Percentiles rank a stretch among this genome's conserved stretches.
Conservation (phyloP, 2,329 filamentous ascomycete genomes). For the Hypoxylon sp. region DNA sequence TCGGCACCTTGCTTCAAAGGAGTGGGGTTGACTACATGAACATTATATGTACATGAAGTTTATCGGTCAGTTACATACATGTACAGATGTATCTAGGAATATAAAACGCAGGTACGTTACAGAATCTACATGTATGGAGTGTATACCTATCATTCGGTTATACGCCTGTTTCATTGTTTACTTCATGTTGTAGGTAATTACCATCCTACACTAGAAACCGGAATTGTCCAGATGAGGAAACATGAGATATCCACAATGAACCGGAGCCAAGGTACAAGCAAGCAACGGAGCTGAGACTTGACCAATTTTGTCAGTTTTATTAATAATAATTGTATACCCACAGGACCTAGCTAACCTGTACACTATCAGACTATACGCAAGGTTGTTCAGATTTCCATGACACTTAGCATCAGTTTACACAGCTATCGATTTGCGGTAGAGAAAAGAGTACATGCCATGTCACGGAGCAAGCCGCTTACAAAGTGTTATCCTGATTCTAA, state of each 20-base stretch:
- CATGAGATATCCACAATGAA: background rate
- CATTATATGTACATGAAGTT: background rate
- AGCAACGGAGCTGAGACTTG: background rate
- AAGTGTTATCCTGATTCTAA: constrained; percentile 21
- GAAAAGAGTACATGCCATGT: constrained; percentile 7
- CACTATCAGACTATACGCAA: background rate
- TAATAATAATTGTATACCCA: constrained; percentile 19
- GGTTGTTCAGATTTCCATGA: background rate
- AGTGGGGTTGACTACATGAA: constrained; percentile 28
- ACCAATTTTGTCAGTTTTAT: constrained; percentile 16
- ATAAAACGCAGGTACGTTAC: constrained; percentile 9
- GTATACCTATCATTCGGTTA: background rate
- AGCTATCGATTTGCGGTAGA: background rate
- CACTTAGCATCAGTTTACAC: constrained; percentile 6
- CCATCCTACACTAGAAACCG: background rate
- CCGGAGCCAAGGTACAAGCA: constrained; percentile 1
- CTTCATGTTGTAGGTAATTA: constrained; percentile 8
- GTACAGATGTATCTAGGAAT: background rate
- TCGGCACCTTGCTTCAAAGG: constrained; percentile 1
- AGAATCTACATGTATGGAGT: too few species aligned
- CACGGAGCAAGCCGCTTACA: constrained; percentile 4
- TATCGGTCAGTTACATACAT: constrained; percentile 1
- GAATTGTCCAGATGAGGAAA: constrained; percentile 8
- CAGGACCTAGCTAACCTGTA: background rate
- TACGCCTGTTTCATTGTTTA: background rate